Conservation (phyloP, 1,284 basidiomycete species). For the Leccinum huronense region DNA sequence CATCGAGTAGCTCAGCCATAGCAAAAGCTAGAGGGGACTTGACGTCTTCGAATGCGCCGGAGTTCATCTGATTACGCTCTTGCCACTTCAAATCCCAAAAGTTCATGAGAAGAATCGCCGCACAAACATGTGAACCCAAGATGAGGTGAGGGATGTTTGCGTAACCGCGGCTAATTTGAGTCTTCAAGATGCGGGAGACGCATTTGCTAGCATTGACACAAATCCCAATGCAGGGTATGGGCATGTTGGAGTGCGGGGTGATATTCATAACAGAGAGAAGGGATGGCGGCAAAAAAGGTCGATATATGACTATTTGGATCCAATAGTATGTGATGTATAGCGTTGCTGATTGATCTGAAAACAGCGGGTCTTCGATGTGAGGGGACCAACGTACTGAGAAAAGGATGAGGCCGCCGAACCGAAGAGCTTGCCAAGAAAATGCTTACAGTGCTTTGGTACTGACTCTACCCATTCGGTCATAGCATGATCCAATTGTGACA, state of each 20-base stretch:
- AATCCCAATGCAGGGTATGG: slow-evolving; percentile 56
- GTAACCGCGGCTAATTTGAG: slow-evolving; percentile 44
- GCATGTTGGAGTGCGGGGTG: slow-evolving; percentile 31
- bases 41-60: slow-evolving; percentile 37
- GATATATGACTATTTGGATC: slow-evolving; percentile 69
- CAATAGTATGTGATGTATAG: slow-evolving; percentile 72
- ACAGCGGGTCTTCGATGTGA: slow-evolving; percentile 49
- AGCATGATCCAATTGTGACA: slow-evolving; percentile 68
- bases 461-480: slow-evolving; percentile 72
- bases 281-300: slow-evolving; percentile 64
- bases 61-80: slow-evolving; percentile 36
- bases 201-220: slow-evolving; percentile 67
- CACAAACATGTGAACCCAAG: slow-evolving; percentile 44
- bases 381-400: slow-evolving; percentile 65
- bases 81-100: slow-evolving; percentile 52
- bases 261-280: slow-evolving; percentile 26
- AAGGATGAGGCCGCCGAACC: slow-evolving; percentile 2
- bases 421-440: neutral
- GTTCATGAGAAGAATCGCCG: slow-evolving; percentile 45
- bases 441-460: slow-evolving; percentile 67
- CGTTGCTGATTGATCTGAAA: slow-evolving; percentile 67
- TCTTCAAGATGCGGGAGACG: slow-evolving; percentile 60
- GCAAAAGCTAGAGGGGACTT: slow-evolving; percentile 40
- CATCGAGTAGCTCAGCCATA: slow-evolving; percentile 43
- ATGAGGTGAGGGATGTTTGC: slow-evolving; percentile 42